Evolutionary conservation across 257 asterid species (phyloP).

Genomic region (Eucommia ulmoides): DNA sequence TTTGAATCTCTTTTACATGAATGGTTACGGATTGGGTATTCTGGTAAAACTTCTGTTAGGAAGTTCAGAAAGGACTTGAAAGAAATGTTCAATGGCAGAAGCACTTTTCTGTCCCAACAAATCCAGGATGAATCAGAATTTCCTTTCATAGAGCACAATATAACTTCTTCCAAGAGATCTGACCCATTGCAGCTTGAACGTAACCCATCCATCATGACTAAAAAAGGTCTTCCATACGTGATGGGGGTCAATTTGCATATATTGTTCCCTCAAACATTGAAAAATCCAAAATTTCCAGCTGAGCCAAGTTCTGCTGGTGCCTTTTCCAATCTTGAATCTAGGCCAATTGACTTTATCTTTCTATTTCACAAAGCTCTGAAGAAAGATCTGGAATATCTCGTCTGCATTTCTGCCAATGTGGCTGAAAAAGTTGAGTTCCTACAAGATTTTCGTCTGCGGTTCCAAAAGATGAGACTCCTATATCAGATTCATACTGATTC

Average conservation of each 20-base stretch:
- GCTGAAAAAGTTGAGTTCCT: constrained; percentile 26
- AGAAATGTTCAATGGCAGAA: constrained; percentile 40
- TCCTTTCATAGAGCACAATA: constrained; percentile 8
- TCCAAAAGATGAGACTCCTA: constrained; percentile 33
- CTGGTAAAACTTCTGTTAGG: constrained; percentile 56
- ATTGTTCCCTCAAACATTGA: constrained; percentile 42
- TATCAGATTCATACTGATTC: constrained; percentile 52
- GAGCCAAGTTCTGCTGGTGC: constrained; percentile 14
- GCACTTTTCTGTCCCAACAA: constrained; percentile 41
- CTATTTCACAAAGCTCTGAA: constrained; percentile 58
- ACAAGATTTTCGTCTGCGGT: constrained; percentile 35
- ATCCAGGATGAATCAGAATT: constrained; percentile 18
- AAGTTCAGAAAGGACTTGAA: constrained; percentile 42
- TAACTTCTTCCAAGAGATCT: constrained; percentile 5
- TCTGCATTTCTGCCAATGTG: constrained; percentile 47
- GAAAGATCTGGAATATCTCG: constrained; percentile 46
- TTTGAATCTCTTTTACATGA: constrained; percentile 37
- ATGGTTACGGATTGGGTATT: constrained; percentile 57
- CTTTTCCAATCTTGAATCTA: constrained; percentile 26
- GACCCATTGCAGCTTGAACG: constrained; percentile 11
- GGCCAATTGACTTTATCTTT: constrained; percentile 51
- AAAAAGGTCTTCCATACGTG: constrained; percentile 14
- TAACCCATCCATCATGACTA: constrained; percentile 12
- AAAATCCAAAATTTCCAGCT: constrained; percentile 21
- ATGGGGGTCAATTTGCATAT: constrained; percentile 28